Conservation (phyloP, 2,329 filamentous ascomycete genomes). For the Aspergillus udagawae region DNA sequence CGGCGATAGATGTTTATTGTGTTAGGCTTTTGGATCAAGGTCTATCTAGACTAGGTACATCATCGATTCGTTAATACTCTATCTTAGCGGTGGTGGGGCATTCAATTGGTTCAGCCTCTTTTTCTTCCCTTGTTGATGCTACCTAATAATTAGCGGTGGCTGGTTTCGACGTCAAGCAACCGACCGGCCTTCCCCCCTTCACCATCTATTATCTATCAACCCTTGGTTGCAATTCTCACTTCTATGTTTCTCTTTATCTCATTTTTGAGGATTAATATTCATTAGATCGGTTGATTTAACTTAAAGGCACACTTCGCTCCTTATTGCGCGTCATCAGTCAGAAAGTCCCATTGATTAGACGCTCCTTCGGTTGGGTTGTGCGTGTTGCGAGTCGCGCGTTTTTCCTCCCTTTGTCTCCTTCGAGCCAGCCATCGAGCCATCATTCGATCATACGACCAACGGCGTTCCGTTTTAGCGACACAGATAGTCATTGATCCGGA, state of each 20-base stretch:
- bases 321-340: background rate
- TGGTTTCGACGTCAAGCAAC: background rate
- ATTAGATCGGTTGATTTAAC: background rate
- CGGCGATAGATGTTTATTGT: background rate
- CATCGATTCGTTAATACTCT: background rate
- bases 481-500: background rate
- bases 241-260: background rate
- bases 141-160: background rate
- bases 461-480: background rate
- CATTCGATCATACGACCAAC: background rate
- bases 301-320: background rate
- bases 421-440: background rate
- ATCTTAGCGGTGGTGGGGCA: background rate
- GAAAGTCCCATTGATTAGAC: background rate
- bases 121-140: background rate
- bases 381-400: constrained; percentile 10
- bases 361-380: background rate
- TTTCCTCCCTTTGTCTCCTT: constrained; percentile 15
- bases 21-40: background rate
- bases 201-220: background rate
- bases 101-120: background rate
- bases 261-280: background rate
- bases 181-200: background rate
- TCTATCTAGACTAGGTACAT: background rate
- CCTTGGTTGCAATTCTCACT: background rate